Conservation (phyloP, 768 basidiomycete genomes). For the Kwoniella heveanensis region DNA sequence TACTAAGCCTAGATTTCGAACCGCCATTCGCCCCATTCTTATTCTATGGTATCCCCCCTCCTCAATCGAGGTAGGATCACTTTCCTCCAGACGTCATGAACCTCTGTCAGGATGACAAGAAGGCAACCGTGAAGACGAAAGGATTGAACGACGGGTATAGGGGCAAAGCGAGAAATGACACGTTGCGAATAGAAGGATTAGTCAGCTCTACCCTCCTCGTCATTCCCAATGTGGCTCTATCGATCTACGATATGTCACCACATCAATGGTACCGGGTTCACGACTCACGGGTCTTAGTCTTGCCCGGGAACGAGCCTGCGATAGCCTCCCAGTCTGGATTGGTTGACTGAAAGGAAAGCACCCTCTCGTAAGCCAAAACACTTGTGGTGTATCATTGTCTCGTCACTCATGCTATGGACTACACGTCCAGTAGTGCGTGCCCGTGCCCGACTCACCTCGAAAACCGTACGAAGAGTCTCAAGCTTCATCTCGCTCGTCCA, state of each 20-base stretch:
- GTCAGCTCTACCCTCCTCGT: no score
- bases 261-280: no score
- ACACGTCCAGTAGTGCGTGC: no score
- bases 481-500: constrained; percentile 33
- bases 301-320: constrained; percentile 25
- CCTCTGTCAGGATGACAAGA: constrained; percentile 22
- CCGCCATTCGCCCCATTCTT: no score
- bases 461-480: constrained; percentile 11
- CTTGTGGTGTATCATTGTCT: no score
- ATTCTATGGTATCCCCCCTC: constrained; percentile 36
- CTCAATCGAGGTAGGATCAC: constrained; percentile 36
- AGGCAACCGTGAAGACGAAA: not conserved
- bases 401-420: no score
- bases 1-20: no score
- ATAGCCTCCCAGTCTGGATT: constrained; percentile 37
- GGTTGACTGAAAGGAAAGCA: constrained; percentile 12
- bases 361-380: not conserved
- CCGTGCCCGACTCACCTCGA: constrained; percentile 27
- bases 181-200: no score
- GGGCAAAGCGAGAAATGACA: no score
- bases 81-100: constrained; percentile 44
- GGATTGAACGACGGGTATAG: no score
- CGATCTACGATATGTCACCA: no score
- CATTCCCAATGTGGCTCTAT: no score
- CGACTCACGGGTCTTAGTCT: constrained; percentile 33